phyloP scores from a whole-genome alignment of 257 asterid genomes.

The Scutellaria baicalensis region DNA sequence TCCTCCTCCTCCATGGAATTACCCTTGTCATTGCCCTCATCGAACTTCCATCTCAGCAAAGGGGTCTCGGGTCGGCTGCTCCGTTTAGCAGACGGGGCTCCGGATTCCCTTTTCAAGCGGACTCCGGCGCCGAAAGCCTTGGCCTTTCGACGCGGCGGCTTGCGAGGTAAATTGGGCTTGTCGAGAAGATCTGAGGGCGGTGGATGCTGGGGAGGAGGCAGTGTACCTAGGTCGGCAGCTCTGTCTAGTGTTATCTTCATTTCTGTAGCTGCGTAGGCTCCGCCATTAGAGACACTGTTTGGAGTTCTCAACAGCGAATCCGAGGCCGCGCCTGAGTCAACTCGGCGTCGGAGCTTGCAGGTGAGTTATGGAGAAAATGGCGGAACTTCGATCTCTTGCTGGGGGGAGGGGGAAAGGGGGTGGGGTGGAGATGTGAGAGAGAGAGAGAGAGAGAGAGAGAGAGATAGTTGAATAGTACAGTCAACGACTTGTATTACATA shows the following conservation, averaged over 20 bases:
- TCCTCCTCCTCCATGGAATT: conserved; percentile 25
- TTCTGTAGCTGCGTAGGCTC: conserved; percentile 3
- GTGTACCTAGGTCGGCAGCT: conserved; percentile 15
- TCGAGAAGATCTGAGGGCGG: conserved; percentile 33
- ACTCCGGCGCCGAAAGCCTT: conserved; percentile 24
- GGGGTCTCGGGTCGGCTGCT: conserved; percentile 49
- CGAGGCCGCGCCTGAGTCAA: neutral
- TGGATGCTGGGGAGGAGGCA: conserved; percentile 8
- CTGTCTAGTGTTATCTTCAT: conserved; percentile 34
- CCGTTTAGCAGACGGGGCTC: conserved; percentile 24
- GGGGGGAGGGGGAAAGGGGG: neutral
- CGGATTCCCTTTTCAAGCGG: conserved; percentile 31
- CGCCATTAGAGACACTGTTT: conserved; percentile 20
- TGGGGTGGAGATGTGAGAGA: neutral
- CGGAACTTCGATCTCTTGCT: conserved; percentile 11
- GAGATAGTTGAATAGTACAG: conserved; percentile 13
- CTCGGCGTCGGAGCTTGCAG: neutral
- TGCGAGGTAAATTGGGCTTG: conserved; percentile 21
- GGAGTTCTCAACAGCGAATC: neutral
- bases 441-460: neutral
- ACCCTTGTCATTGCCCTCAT: conserved; percentile 21
- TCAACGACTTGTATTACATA: conserved; percentile 27
- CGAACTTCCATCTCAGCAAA: conserved; percentile 46
- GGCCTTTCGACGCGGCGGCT: conserved; percentile 41
- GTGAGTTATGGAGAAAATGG: neutral